Evolutionary conservation across 352 stramenopile species (phyloP), one percentile per base, ranked within the genome.

Genomic region (Globisporangium okanoganense): DNA sequence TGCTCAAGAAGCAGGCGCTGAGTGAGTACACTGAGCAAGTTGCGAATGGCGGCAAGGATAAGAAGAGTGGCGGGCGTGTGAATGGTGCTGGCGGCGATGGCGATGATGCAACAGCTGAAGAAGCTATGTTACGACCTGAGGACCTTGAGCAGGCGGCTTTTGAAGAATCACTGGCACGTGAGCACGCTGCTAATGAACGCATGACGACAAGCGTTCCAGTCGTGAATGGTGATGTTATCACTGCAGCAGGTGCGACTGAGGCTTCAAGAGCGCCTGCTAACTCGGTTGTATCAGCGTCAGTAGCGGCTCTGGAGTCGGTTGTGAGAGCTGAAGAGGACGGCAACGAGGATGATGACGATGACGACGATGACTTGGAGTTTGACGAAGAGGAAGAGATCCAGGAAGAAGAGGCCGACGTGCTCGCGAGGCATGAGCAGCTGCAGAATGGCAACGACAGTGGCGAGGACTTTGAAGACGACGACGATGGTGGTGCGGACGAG

Each of bases 1-100:
- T 58, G n/a, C 65, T 91, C 7, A 88, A 92, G 75, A 90, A 88
- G 61, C 74, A 90, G 54, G 77, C 82, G 53, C 66, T 90, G 14
- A 69, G 43, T 25, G 82, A 89, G 29, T 88, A 83, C 51, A 64
- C 67, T 0, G 76, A 85, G 5, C 73, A 89, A n/a, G 58, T 75
- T 14, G 62, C 70, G 38, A 56, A 72, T 35, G 43, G 59, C 35
- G 73, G 70, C 27, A 69, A 67, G 33, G 64, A 58, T 5, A 38
- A 50, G 2, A 58, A 71, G 20, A 36, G 7, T 53, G 52, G 27
- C 27, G 24, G 27, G 18, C 22, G 44, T 1, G 44, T 12, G 16
- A 44, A 48, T 41, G 61, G 56, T 18, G 55, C 56, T 25, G 64
- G 4, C 7, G n/a, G n/a, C n/a, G n/a, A n/a, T n/a, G n/a, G n/a